Conservation (phyloP, 2,329 filamentous ascomycete species). For the Didymella keratinophila region DNA sequence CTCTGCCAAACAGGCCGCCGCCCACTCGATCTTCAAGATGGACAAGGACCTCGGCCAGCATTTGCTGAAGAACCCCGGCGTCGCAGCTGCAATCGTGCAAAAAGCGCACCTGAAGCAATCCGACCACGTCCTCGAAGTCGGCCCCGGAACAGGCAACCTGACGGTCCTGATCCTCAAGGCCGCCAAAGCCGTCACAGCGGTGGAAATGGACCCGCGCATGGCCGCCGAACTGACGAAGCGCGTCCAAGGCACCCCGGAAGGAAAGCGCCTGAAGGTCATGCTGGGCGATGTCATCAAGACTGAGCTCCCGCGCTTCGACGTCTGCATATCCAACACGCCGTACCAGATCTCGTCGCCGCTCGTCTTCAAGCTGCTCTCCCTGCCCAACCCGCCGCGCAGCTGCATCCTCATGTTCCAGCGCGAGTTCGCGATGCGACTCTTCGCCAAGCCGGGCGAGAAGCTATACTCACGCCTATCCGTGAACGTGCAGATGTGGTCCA, state of each 20-base stretch:
- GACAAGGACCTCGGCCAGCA: constrained; percentile 90
- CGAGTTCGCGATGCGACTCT: constrained; percentile 90
- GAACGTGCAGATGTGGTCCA: constrained; percentile 92
- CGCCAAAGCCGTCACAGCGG: constrained; percentile 81
- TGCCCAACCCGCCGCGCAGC: constrained; percentile 80
- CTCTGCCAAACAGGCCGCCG: constrained; percentile 57
- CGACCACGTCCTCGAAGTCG: constrained; percentile 87
- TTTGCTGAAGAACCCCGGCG: constrained; percentile 90
- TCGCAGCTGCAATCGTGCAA: constrained; percentile 80
- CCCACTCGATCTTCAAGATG: constrained; percentile 95
- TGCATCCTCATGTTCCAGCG: constrained; percentile 96
- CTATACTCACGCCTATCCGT: constrained; percentile 91
- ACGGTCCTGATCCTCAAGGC: constrained; percentile 89
- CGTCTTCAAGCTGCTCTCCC: constrained; percentile 86
- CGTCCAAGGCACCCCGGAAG: constrained; percentile 84
- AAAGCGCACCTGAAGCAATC: constrained; percentile 92
- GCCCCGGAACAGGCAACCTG: constrained; percentile 87
- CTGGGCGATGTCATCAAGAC: constrained; percentile 93
- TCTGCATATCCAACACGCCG: constrained; percentile 79
- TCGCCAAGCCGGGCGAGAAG: constrained; percentile 85
- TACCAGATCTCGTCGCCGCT: constrained; percentile 88
- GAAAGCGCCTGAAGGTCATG: constrained; percentile 82
- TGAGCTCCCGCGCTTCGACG: constrained; percentile 78
- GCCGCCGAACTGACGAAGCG: constrained; percentile 92
- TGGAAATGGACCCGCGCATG: constrained; percentile 96